Evolutionary conservation across 2,329 filamentous ascomycete species (phyloP), one percentile per base, ranked within the genome.

Genomic region (Achaetomium macrosporum): DNA sequence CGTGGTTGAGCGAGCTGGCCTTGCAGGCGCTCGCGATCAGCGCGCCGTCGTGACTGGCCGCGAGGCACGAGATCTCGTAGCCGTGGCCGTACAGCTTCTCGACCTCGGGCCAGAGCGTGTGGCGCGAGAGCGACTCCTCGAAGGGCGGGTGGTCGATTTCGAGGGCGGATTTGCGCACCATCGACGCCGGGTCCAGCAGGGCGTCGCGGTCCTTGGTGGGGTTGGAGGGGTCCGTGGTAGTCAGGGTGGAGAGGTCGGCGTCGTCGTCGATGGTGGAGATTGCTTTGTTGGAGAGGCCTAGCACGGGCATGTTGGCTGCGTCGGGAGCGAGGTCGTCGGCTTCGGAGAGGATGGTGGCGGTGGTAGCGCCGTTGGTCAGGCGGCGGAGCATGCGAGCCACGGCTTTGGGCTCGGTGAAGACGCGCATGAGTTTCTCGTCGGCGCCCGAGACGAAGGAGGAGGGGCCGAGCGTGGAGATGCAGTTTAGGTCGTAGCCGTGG

Each of bases 21-120:
- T 88, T 89, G 73, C 93, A 99, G 2, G 93, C 90, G 49, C 91
- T 96, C 31, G 93, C 93, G 13, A 99, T 78, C 19, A 96, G 69
- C 3, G 70, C 74, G 12, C 87, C 86, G 62, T 90, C 84, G 64
- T 88, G 81, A 63, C 83, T 90, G 8, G 85, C 80, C 11, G 91
- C 88, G 15, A 96, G 81, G 36, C 89, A 87, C 2, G 90, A 95
- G 46, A 99, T 92, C 69, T 99, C 93, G 71, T 96, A 96, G 30
- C 93, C 93, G 70, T 99, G 93, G 1, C 93, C 93, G 70, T 99
- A 99, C 1, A 99, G 79, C 73, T 99, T 99, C 69, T 99, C 93
- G 7, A 83, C 83, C 67, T 99, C 93, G 3, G 93, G 93, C 90
- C 91, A 99, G 31, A 99, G 82, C 0, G 93, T 95, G 68, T 95